Evolutionary conservation across 192 early-diverging fungal species (phyloP), one percentile per base, ranked within the genome.

Genomic region (Coemansia sp.): DNA sequence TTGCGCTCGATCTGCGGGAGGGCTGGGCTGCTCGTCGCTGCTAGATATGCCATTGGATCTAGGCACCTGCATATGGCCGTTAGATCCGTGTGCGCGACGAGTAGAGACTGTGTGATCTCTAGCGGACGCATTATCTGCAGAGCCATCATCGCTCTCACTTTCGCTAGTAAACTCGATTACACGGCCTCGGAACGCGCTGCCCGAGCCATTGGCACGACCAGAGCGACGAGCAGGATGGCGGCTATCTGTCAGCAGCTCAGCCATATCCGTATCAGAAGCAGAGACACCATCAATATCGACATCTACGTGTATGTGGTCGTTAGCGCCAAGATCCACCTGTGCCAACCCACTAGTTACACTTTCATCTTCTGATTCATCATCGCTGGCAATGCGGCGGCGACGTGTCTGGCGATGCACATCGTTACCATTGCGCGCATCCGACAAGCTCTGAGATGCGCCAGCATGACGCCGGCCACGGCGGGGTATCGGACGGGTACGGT

Each of bases 321-420:
- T 27, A 28, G 54, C 25, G 4, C 54, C 52, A 54, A 62, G 34
- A 26, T 64, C 54, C 25, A 51, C 32, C 50, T 58, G 55, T 30
- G 59, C 58, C 54, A 61, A 55, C 38, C 54, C 67, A 41, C 24
- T 30, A 1, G 24, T 27, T 16, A 23, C 71, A 9, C 31, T 41
- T 18, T 56, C 67, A 9, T 67, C 63, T 24, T 73, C 76, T 8
- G 76, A 70, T 47, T 38, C 34, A 9, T 38, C 34, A 38, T 79
- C 76, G 58, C 70, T 73, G 24, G 76, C 64, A 49, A 73, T 62
- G 23, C 71, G 71, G 12, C 74, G 74, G 18, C 38, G 68, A 44
- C 76, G 76, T 26, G 57, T 65, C 50, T 64, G 53, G 8, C 58
- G 69, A 34, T 44, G 68, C 18, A 22, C 23, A 7, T 38, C 59